Evolutionary conservation across 2,329 filamentous ascomycete species (phyloP).

Genomic region (Dactylellina sp.): DNA sequence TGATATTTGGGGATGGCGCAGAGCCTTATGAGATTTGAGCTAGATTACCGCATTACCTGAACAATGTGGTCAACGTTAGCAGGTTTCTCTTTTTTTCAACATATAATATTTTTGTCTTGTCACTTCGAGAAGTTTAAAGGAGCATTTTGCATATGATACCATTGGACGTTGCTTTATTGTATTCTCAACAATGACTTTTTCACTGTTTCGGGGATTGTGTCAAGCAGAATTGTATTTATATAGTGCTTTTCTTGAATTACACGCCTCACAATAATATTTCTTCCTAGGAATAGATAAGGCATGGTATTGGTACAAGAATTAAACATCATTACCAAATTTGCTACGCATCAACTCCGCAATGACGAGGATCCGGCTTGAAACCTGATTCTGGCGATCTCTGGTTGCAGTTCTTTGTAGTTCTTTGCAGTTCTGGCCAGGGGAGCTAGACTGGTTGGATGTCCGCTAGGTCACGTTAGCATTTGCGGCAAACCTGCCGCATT

Average conservation of each 20-base stretch:
- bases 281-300: too few relatives aligned
- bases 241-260: too few relatives aligned
- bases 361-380: neutral
- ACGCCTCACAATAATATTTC: too few relatives aligned
- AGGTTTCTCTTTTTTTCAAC: neutral
- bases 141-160: constrained; percentile 47
- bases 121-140: constrained; percentile 16
- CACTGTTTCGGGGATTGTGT: neutral
- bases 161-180: constrained; percentile 24
- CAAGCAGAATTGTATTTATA: too few relatives aligned
- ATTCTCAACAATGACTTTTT: neutral
- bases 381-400: neutral
- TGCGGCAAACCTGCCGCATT: constrained; percentile 47
- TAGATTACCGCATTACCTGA: neutral
- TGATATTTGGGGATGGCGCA: constrained; percentile 79
- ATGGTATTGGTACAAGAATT: too few relatives aligned
- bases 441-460: neutral
- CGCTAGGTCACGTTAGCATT: constrained; percentile 35
- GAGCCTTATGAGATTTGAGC: constrained; percentile 68
- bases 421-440: too few relatives aligned
- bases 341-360: too few relatives aligned
- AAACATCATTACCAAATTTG: too few relatives aligned
- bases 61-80: neutral
- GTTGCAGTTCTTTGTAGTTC: too few relatives aligned
- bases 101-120: constrained; percentile 1